Conservation (phyloP, 2,329 filamentous ascomycete genomes). For the Colletotrichum sp. region DNA sequence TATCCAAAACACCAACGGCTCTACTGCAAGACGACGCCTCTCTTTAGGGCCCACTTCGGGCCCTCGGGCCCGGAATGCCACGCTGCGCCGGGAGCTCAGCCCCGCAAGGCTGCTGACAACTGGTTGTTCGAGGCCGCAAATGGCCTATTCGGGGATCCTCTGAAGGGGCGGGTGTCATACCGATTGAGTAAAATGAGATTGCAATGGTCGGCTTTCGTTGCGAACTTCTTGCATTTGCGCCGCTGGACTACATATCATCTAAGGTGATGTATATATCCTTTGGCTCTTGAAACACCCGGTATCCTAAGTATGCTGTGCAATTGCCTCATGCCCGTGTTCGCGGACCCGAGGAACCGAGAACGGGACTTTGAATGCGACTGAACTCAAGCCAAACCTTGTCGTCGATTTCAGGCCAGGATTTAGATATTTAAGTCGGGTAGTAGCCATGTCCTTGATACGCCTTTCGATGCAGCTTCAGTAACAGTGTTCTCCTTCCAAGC, state of each 20-base stretch:
- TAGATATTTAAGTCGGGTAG: not conserved
- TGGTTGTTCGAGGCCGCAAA: not conserved
- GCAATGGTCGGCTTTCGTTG: not conserved
- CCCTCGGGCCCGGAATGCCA: not conserved
- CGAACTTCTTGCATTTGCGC: not conserved
- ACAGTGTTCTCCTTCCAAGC: not conserved
- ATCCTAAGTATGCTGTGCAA: rapidly evolving
- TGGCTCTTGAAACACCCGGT: not conserved
- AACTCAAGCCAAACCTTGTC: rapidly evolving
- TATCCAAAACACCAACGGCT: not conserved
- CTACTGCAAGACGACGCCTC: rapidly evolving
- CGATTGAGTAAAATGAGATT: not conserved
- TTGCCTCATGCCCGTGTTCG: not conserved
- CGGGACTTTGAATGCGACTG: rapidly evolving
- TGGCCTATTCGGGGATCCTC: too few species aligned
- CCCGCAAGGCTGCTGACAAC: not conserved
- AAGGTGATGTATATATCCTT: not conserved
- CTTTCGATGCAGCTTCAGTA: not conserved
- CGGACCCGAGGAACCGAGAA: not conserved
- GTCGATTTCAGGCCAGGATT: rapidly evolving
- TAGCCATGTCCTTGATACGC: not conserved
- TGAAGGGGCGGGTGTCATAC: not conserved
- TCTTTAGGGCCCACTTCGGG: not conserved
- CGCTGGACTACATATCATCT: not conserved
- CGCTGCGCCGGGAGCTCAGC: not conserved